Evolutionary conservation across 305 asterid genomes (phyloP).

Genomic region (Fraxinus baroniana): DNA sequence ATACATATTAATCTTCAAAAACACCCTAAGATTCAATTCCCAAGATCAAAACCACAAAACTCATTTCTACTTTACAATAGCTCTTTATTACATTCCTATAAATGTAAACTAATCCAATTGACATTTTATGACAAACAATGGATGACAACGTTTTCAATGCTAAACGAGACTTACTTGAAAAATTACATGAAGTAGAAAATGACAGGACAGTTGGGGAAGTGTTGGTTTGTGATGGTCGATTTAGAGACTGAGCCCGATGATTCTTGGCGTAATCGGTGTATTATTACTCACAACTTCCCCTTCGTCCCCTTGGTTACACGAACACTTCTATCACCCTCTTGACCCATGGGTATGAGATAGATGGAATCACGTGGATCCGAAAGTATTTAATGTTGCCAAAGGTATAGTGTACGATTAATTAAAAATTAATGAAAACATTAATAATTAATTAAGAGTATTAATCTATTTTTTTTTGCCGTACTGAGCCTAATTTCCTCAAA

Average conservation of each 20-base stretch:
- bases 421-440: neutral
- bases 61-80: neutral
- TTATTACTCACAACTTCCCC: too few relatives aligned
- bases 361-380: neutral
- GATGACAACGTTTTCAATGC: neutral
- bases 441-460: neutral
- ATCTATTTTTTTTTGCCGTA: neutral
- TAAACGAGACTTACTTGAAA: too few relatives aligned
- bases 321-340: neutral
- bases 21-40: neutral
- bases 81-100: neutral
- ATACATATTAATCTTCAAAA: neutral
- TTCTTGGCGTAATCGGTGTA: too few relatives aligned
- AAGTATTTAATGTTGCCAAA: neutral
- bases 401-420: neutral
- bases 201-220: too few relatives aligned
- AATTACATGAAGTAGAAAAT: neutral
- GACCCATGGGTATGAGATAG: neutral
- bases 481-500: neutral
- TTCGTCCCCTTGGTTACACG: neutral
- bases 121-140: neutral
- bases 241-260: too few relatives aligned
- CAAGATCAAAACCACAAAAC: neutral
- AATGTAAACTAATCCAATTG: neutral
- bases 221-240: too few relatives aligned